Evolutionary conservation across 805 yeast genomes (phyloP).

Genomic region (Candida wancherniae): DNA sequence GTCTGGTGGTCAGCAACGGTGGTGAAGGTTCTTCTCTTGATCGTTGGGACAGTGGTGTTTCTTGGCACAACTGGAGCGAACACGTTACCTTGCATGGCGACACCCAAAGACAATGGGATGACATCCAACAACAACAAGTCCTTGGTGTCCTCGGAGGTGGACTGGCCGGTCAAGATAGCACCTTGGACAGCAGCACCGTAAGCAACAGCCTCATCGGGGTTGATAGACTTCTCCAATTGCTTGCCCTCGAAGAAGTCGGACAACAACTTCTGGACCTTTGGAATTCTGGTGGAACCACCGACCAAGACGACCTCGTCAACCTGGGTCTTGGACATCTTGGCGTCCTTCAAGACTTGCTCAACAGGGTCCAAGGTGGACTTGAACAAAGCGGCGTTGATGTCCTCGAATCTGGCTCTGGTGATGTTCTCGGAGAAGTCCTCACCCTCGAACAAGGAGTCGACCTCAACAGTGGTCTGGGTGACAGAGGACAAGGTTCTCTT

Average conservation of each 20-base stretch:
- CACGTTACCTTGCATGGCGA: conserved; percentile 48
- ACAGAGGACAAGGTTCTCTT: conserved; percentile 94
- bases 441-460: conserved; percentile 92
- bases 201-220: conserved; percentile 99
- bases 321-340: conserved; percentile 81
- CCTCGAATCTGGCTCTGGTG: conserved; percentile 97
- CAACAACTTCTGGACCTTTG: conserved; percentile 91
- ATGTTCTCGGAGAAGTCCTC: conserved; percentile 92
- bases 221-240: conserved; percentile 94
- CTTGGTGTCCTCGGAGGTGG: conserved; percentile 46
- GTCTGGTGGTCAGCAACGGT: conserved; percentile 49
- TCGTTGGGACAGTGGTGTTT: conserved; percentile 49
- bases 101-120: conserved; percentile 48
- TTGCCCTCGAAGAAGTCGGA: conserved; percentile 90
- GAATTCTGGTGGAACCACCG: conserved; percentile 99
- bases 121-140: conserved; percentile 48
- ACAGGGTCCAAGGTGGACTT: conserved; percentile 95
- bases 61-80: conserved; percentile 49
- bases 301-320: conserved; percentile 93
- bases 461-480: conserved; percentile 93
- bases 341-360: conserved; percentile 90
- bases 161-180: conserved; percentile 52
- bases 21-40: conserved; percentile 49
- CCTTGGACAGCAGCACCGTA: conserved; percentile 99
- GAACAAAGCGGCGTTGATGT: conserved; percentile 87